Base-by-base conservation (phyloP, 768 basidiomycete genomes). In the Hericium erinaceus region DNA sequence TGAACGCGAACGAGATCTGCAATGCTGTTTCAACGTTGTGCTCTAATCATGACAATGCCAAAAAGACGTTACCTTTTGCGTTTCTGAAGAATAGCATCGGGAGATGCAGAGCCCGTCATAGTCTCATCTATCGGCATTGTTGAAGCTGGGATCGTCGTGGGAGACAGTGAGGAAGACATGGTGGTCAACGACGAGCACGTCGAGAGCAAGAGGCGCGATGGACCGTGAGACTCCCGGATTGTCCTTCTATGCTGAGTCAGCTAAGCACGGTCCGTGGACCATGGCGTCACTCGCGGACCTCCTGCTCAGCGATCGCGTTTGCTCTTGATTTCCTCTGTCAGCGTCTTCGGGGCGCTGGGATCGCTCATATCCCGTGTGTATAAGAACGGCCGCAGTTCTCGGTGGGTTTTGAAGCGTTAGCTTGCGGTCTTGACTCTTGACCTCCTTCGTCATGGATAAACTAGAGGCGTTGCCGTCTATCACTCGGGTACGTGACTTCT, bases 391-490 rank as follows among this genome's bases (percentile, higher is more conserved):
- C 44, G 44, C 20, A n/a, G 15, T 46, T 20, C 44, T 46, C 20
- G 44, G 44, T 46, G 20, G 20, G 44, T 46, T 7, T 6, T 33
- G 33, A 33, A 33, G 33, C 33, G 33, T 33, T 33, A 33, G 33
- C 9, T 33, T 33, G 33, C 9, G 9, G 7, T 33, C 33, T 33
- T 33, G 33, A 33, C 33, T 33, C 33, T 33, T 33, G 33, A 33
- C 33, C 6, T 10, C n/a, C 44, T 18, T 46, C 44, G 16, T 46
- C 7, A 83, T 83, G 80, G 80, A 79, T 46, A 77, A 74, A 37
- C 69, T 82, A 39, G 78, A 81, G 60, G 71, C 69, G 16, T 70
- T 87, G 28, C 75, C 78, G 10, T 74, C 81, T 8, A 69, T 87
- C 50, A 73, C 79, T 1, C 74, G 79, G 71, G 86, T 85, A 65